Evolutionary conservation across 371 early-diverging fungal species (phyloP).

Genomic region (Apophysomyces sp.): DNA sequence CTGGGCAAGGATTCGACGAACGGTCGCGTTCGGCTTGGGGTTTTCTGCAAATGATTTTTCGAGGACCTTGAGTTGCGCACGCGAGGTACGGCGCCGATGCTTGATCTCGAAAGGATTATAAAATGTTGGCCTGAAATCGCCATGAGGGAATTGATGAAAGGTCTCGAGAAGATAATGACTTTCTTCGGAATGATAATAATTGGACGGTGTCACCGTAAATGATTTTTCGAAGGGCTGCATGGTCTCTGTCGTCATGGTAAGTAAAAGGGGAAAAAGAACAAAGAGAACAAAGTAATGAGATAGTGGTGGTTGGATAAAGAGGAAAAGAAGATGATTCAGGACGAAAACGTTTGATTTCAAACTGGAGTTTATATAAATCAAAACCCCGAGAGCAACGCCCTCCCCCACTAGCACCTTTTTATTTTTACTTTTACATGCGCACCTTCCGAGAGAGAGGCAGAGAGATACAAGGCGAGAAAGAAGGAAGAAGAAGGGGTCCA

Average conservation of each 20-base stretch:
- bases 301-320: background rate
- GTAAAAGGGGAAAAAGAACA: background rate
- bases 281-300: background rate
- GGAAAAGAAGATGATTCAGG: slow-evolving; percentile 8
- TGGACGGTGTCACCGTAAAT: slow-evolving; percentile 14
- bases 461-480: slow-evolving; percentile 5
- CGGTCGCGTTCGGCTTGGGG: slow-evolving; percentile 69
- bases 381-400: slow-evolving; percentile 3
- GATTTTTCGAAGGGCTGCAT: slow-evolving; percentile 42
- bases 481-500: slow-evolving; percentile 2
- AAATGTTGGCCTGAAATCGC: slow-evolving; percentile 67
- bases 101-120: slow-evolving; percentile 81
- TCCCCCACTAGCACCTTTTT: background rate
- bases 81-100: slow-evolving; percentile 74
- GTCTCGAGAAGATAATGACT: slow-evolving; percentile 31
- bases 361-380: slow-evolving; percentile 8
- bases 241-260: slow-evolving; percentile 22
- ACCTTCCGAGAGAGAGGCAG: background rate
- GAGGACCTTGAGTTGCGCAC: slow-evolving; percentile 65
- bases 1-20: slow-evolving; percentile 67
- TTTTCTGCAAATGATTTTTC: slow-evolving; percentile 69
- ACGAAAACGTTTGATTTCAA: slow-evolving; percentile 13
- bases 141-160: slow-evolving; percentile 55
- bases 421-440: background rate
- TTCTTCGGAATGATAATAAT: slow-evolving; percentile 6